These are phyloP conservation scores for Xerocomellus amylosporus DNA, from an alignment of 768 basidiomycete genomes.

Conservation along the genomic window DNA sequence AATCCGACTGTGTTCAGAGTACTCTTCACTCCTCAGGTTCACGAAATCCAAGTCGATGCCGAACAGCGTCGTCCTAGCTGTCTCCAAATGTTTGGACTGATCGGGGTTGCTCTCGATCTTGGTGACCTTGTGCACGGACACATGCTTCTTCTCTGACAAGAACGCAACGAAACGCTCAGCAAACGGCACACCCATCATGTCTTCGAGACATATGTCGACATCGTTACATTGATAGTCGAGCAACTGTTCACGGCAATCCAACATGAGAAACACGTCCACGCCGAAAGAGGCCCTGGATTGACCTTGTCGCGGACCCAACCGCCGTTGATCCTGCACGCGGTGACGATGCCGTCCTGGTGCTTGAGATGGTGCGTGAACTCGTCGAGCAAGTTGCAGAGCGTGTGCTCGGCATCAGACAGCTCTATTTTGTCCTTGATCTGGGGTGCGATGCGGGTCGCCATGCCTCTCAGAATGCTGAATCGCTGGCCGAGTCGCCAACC, in stretches of 20 bases:
- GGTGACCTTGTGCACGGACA: slow-evolving; percentile 52
- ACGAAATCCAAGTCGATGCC: slow-evolving; percentile 90
- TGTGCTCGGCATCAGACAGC: slow-evolving; percentile 65
- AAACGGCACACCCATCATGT: slow-evolving; percentile 89
- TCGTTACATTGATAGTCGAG: slow-evolving; percentile 82
- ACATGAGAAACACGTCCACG: slow-evolving; percentile 12
- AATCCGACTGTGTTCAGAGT: slow-evolving; percentile 83
- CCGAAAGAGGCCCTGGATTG: slow-evolving; percentile 18
- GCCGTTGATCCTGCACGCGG: slow-evolving; percentile 87
- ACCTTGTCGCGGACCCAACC: slow-evolving; percentile 99
- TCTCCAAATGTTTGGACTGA: slow-evolving; percentile 97
- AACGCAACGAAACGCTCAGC: slow-evolving; percentile 74
- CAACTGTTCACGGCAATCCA: slow-evolving; percentile 47
- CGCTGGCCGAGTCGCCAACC: slow-evolving; percentile 9
- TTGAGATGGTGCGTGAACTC: slow-evolving; percentile 64
- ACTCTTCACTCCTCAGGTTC: slow-evolving; percentile 89
- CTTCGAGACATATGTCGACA: slow-evolving; percentile 86
- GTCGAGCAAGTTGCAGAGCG: slow-evolving; percentile 75
- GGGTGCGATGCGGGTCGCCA: slow-evolving; percentile 34
- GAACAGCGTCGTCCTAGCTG: slow-evolving; percentile 78
- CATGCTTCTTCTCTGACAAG: slow-evolving; percentile 29
- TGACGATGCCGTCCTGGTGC: slow-evolving; percentile 48
- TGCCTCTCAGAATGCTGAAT: slow-evolving; percentile 15
- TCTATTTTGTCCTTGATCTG: slow-evolving; percentile 40
- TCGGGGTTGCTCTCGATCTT: slow-evolving; percentile 93